Base-by-base conservation (phyloP, 371 early-diverging fungal species). In the Syncephalastrum monosporum region DNA sequence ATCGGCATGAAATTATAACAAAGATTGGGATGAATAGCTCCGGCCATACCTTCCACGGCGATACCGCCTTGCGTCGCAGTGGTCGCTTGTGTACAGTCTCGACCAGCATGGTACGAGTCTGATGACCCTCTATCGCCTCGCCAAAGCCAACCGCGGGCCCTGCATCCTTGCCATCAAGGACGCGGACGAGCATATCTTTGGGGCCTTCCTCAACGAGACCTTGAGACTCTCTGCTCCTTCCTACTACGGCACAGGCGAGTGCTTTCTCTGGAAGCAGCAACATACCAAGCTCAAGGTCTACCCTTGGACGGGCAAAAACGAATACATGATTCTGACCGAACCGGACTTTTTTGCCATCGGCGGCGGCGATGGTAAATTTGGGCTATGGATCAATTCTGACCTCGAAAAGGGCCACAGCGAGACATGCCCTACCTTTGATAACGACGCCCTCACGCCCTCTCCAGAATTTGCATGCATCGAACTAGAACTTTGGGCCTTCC, bases 81-180 rank as follows among this genome's bases (percentile, higher is more conserved):
- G 93, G 93, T 79, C 78, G 4, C 76, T 97, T 13, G 58, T 91
- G 4, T 97, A 97, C 70, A 90, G 90, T 51, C 76, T 94, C 27
- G 94, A 94, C 57, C 92, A 94, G 61, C 95, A 97, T 68, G 97
- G 97, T 0, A 87, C 91, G 38, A 90, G 91, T 65, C 69, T 96
- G 57, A 68, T 84, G 47, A 95, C 95, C 1, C 76, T 97, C 57
- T 91, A 87, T 64, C 68, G 79, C 23, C 70, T 73, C 4, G 82
- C 81, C 49, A 77, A 77, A 53, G 68, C 52, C 4, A 61, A 67
- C 59, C 84, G 85, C 59, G 90, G 89, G 0, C 89, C 91, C 5
- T 79, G 85, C 61, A 56, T 92, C 12, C 64, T 92, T 51, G 83
- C 84, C 12, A 82, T 92, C 52, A 90, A 88, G 53, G 91, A 92